These are phyloP conservation scores for Paramecium pentaurelia DNA, from an alignment of 73 alveolate species.

Conservation along the genomic window DNA sequence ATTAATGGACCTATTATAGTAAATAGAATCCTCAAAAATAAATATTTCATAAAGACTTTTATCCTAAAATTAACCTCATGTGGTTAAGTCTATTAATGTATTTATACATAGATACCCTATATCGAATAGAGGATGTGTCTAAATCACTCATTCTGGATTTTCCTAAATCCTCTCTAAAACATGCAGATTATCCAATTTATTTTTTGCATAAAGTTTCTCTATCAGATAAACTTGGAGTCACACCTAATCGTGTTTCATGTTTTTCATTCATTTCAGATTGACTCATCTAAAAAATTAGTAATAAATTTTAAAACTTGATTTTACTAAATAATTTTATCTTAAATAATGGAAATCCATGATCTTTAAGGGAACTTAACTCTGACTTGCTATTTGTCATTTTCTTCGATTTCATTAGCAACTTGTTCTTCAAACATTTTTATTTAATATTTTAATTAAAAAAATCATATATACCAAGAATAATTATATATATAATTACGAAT, in stretches of 20 bases:
- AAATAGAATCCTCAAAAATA: neutral
- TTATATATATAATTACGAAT: neutral
- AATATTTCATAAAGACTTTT: neutral
- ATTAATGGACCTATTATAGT: neutral
- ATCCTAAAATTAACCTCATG: neutral
- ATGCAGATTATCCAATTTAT: neutral
- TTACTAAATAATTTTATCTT: neutral
- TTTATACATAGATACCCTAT: neutral
- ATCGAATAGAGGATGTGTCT: neutral
- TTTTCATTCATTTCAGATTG: neutral
- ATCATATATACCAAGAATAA: neutral
- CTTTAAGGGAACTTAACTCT: neutral
- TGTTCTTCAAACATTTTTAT: neutral
- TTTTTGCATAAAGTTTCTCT: neutral
- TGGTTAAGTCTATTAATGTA: neutral
- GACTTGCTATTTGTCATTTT: neutral
- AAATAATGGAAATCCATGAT: neutral
- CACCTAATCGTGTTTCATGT: neutral
- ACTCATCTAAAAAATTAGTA: neutral
- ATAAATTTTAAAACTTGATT: neutral
- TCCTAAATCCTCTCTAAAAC: conserved; percentile 28
- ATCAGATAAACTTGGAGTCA: neutral
- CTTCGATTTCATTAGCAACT: neutral
- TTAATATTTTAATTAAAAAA: neutral
- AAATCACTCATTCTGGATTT: neutral